phyloP scores from a whole-genome alignment of 2,329 filamentous ascomycete species.

The Diaporthe citrichinensis region DNA sequence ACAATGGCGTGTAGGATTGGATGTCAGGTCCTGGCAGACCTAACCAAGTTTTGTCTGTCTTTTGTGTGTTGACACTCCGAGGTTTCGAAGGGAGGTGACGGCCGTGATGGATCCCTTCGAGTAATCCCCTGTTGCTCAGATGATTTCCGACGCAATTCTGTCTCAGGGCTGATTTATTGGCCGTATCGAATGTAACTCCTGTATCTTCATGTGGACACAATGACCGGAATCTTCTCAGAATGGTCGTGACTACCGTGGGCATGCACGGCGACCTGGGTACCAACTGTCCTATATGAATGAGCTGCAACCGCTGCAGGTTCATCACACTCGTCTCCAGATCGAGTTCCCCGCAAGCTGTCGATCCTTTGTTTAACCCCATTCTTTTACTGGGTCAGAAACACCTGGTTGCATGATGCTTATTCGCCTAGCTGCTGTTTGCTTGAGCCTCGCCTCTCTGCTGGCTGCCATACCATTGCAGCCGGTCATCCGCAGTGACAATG shows the following conservation, averaged over 20 bases:
- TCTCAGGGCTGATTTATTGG: neutral
- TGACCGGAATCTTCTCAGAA: neutral
- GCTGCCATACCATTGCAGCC: neutral
- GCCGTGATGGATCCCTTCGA: neutral
- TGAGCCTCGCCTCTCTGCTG: neutral
- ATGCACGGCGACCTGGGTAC: neutral
- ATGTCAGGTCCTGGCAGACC: neutral
- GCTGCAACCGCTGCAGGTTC: neutral
- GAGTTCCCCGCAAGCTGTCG: neutral
- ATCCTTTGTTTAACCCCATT: rapidly evolving
- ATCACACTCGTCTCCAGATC: neutral
- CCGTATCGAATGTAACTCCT: neutral
- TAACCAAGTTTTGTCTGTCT: neutral
- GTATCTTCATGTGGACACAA: neutral
- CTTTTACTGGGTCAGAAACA: neutral
- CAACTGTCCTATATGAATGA: neutral
- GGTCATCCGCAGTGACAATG: neutral
- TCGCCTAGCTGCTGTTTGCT: neutral
- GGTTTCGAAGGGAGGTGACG: neutral
- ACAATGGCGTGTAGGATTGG: conserved; percentile 5
- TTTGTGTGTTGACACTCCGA: neutral
- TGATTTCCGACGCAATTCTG: neutral
- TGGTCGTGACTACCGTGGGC: neutral
- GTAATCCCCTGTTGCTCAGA: neutral
- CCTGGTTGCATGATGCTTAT: neutral